Conservation (phyloP, 768 basidiomycete genomes). For the Strobilomyces echinocephalus region DNA sequence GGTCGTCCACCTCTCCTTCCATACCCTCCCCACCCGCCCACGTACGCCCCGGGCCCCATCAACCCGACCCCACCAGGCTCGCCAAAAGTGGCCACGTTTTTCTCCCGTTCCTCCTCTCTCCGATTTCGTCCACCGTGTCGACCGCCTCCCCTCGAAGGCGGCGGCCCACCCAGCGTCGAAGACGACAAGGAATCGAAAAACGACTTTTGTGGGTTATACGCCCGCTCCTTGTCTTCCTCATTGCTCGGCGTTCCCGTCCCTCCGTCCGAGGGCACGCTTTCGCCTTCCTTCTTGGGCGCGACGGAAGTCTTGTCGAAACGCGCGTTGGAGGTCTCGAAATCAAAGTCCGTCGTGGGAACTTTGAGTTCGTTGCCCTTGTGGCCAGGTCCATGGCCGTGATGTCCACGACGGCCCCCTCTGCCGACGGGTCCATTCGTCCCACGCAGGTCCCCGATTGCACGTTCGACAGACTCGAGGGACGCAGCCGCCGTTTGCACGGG, state of each 20-base stretch:
- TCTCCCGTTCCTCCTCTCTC: slow-evolving; percentile 78
- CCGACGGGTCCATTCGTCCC: slow-evolving; percentile 34
- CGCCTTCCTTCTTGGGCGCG: slow-evolving; percentile 35
- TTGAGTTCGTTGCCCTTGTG: slow-evolving; percentile 36
- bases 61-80: slow-evolving; percentile 77
- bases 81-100: slow-evolving; percentile 83
- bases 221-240: slow-evolving; percentile 38
- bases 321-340: slow-evolving; percentile 73
- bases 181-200: slow-evolving; percentile 74
- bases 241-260: slow-evolving; percentile 26
- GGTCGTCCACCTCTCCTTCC: slow-evolving; percentile 47
- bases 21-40: slow-evolving; percentile 74
- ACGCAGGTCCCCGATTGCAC: slow-evolving; percentile 49
- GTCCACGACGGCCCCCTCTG: slow-evolving; percentile 37
- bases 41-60: slow-evolving; percentile 74
- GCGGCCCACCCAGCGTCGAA: slow-evolving; percentile 37
- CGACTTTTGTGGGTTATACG: slow-evolving; percentile 73
- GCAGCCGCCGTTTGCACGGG: slow-evolving; percentile 69
- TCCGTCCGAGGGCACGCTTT: slow-evolving; percentile 28
- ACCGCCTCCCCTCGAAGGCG: slow-evolving; percentile 35
- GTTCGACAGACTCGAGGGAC: slow-evolving; percentile 68
- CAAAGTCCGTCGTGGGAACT: slow-evolving; percentile 76
- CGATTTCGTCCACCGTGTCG: slow-evolving; percentile 53
- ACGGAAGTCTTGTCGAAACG: slow-evolving; percentile 74
- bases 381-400: slow-evolving; percentile 24